A percentile compares a stretch with the other conserved stretches of the same genome.
These are phyloP conservation scores for Salix suchowensis DNA, from an alignment of 345 rosid genomes.

Conservation along the genomic window DNA sequence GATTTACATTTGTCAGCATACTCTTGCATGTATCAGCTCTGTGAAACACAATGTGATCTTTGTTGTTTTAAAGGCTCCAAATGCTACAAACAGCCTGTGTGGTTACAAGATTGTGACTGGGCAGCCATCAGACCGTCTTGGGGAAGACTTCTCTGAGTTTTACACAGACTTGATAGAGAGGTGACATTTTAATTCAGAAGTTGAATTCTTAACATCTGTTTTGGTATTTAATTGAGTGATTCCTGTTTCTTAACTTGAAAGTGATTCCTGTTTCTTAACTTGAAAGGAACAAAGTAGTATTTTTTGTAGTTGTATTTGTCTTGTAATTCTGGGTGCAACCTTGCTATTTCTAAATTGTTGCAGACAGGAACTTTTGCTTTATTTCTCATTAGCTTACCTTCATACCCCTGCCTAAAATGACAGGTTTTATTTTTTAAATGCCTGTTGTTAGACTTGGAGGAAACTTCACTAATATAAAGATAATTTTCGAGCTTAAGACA, in stretches of 20 bases:
- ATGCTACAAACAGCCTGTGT: constrained; percentile 91
- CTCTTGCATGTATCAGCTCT: neutral
- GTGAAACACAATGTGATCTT: constrained; percentile 21
- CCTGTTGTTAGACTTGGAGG: neutral
- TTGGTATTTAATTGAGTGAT: neutral
- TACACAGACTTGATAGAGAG: constrained; percentile 88
- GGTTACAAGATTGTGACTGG: constrained; percentile 98
- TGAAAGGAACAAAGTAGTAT: neutral
- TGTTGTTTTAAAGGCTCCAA: constrained; percentile 66
- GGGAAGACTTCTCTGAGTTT: constrained; percentile 89
- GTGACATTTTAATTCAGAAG: constrained; percentile 19
- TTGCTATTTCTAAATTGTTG: neutral
- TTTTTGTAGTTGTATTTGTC: neutral
- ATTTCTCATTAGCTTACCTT: neutral
- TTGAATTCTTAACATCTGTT: neutral
- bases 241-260: neutral
- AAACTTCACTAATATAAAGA: neutral
- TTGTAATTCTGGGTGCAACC: neutral
- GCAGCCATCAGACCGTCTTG: constrained; percentile 95
- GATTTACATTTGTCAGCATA: constrained; percentile 7
- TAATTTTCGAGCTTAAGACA: neutral
- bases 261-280: neutral
- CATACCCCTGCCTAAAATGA: neutral
- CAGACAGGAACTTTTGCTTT: neutral
- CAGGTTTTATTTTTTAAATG: neutral